These are phyloP conservation scores for Aureobasidium vineae DNA, from an alignment of 2,329 filamentous ascomycete species.

Conservation along the genomic window DNA sequence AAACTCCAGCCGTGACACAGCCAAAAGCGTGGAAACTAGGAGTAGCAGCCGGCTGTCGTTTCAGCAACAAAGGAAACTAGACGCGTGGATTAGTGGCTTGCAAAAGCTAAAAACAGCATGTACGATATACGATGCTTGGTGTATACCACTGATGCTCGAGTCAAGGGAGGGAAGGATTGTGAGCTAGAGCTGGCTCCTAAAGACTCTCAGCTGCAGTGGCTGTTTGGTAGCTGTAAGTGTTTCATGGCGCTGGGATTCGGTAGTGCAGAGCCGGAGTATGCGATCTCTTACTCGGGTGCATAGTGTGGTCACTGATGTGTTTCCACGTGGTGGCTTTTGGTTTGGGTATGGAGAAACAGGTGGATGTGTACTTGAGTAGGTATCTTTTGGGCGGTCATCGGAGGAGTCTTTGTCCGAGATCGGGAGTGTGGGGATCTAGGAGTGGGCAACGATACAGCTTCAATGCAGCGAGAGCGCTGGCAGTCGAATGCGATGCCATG, in stretches of 20 bases:
- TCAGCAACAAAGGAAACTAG: background rate
- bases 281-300: background rate
- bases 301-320: background rate
- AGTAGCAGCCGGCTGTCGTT: too few relatives aligned
- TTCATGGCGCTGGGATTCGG: background rate
- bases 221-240: background rate
- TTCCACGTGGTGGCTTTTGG: background rate
- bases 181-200: background rate
- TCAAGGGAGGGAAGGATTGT: background rate
- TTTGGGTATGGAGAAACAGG: background rate
- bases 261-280: background rate
- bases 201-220: background rate
- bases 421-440: background rate
- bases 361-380: background rate
- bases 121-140: background rate
- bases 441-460: background rate
- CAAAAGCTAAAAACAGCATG: background rate
- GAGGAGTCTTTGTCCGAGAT: background rate
- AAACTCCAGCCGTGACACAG: background rate
- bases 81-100: background rate
- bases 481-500: conserved; percentile 4
- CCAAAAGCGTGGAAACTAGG: background rate
- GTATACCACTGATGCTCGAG: background rate
- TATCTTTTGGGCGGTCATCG: background rate
- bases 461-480: background rate